These are phyloP conservation scores for Phytopythium boreale DNA, from an alignment of 352 stramenopile genomes.

Conservation along the genomic window DNA sequence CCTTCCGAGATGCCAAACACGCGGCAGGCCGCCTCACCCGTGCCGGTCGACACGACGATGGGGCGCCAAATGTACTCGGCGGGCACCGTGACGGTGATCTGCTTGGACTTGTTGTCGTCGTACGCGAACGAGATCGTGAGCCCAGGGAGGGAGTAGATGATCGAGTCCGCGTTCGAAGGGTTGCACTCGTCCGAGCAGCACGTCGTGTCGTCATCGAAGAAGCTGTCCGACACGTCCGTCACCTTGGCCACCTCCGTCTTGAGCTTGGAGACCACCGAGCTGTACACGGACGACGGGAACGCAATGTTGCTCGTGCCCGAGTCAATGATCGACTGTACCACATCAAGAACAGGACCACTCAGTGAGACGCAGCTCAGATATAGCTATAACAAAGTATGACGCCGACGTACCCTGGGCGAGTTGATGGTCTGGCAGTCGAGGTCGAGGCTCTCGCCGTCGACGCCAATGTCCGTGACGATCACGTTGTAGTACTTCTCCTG, in stretches of 20 bases:
- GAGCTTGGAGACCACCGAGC: conserved; percentile 47
- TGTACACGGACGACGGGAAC: conserved; percentile 68
- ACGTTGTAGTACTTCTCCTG: conserved; percentile 81
- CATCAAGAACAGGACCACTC: neutral
- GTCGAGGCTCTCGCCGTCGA: conserved; percentile 36
- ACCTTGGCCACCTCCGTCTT: conserved; percentile 50
- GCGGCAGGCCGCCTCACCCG: conserved; percentile 43
- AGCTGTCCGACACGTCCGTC: conserved; percentile 40
- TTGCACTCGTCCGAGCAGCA: conserved; percentile 71
- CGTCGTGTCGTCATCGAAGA: conserved; percentile 67
- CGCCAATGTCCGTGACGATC: conserved; percentile 64
- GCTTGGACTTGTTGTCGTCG: conserved; percentile 36
- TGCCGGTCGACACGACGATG: conserved; percentile 47
- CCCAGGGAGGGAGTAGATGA: conserved; percentile 59
- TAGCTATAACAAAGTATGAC: neutral
- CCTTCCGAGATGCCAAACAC: conserved; percentile 84
- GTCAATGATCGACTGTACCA: conserved; percentile 56
- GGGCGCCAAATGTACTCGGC: conserved; percentile 83
- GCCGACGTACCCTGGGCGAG: conserved; percentile 32
- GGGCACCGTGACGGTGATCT: conserved; percentile 74
- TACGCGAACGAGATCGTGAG: conserved; percentile 64
- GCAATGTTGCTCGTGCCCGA: conserved; percentile 81
- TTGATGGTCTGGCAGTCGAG: conserved; percentile 69
- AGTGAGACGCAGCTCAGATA: neutral
- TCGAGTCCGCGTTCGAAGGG: conserved; percentile 51